A percentile compares a stretch with the other conserved stretches of the same genome.
These are phyloP conservation scores for Pseudogymnoascus sp. DNA, from an alignment of 2,329 filamentous ascomycete species.

Conservation along the genomic window DNA sequence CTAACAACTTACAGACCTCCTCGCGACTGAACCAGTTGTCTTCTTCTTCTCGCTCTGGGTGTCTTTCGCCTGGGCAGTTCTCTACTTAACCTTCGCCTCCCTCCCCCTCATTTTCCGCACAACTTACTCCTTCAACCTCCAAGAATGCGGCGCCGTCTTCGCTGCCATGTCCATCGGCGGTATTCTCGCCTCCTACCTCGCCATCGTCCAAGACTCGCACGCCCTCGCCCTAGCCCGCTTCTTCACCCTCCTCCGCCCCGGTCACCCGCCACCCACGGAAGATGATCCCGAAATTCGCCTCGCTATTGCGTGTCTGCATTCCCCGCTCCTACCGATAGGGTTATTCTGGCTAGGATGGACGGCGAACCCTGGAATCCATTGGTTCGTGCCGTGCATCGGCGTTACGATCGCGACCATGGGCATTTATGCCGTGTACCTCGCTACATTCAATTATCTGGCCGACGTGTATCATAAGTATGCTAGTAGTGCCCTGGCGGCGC, in stretches of 20 bases:
- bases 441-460: slow-evolving; percentile 88
- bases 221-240: slow-evolving; percentile 43
- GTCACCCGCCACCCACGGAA: slow-evolving; percentile 35
- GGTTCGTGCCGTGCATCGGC: slow-evolving; percentile 65
- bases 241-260: slow-evolving; percentile 28
- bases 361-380: slow-evolving; percentile 54
- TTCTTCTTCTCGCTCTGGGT: slow-evolving; percentile 89
- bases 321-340: slow-evolving; percentile 68
- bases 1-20: slow-evolving; percentile 40
- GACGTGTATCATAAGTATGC: slow-evolving; percentile 83
- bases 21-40: slow-evolving; percentile 70
- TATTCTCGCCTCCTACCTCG: slow-evolving; percentile 59
- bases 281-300: slow-evolving; percentile 68
- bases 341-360: slow-evolving; percentile 79
- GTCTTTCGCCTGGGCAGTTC: slow-evolving; percentile 79
- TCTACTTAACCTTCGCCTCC: slow-evolving; percentile 78
- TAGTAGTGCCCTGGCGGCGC: slow-evolving; percentile 77
- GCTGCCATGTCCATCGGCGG: slow-evolving; percentile 63
- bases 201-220: slow-evolving; percentile 63
- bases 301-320: slow-evolving; percentile 76
- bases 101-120: slow-evolving; percentile 70
- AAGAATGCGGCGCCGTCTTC: slow-evolving; percentile 68
- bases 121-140: slow-evolving; percentile 60
- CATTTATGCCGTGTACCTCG: slow-evolving; percentile 80
- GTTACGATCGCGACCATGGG: slow-evolving; percentile 74